Evolutionary conservation across 2,329 filamentous ascomycete genomes (phyloP), one percentile per base, ranked within the genome.

Genomic region (Cercospora brassicicola): DNA sequence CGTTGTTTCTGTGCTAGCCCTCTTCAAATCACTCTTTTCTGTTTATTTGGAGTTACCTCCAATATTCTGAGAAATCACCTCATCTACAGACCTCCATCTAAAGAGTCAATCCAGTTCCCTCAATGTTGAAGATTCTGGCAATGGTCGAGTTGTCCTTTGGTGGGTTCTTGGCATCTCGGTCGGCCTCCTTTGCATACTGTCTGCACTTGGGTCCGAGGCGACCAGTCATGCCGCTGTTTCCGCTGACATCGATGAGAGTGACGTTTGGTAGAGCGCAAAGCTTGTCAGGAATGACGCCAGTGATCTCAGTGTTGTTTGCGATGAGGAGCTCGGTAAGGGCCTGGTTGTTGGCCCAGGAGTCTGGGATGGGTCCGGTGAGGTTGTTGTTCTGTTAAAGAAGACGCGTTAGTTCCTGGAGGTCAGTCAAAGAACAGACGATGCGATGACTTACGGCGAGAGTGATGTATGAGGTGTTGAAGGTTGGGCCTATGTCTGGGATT

Each of bases 341-440:
- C 53, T 28, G 23, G 26, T 26, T 61, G 36, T 65, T 69, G 48
- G 62, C 62, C 13, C 61, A 42, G 36, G 56, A 33, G 20, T 65
- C 61, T n/a, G 69, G 69, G 20, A 71, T 62, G 0, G 61, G 51
- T 20, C 69, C 69, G n/a, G 61, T 56, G 67, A 71, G 67, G 1
- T 65, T 42, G 62, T 71, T 71, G 55, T 71, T 56, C 61, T 64
- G 7, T 20, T 7, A 9, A 26, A 33, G 28, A 5, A 28, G 51
- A 28, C 10, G 10, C 30, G 13, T 31, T 23, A 48, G 13, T 6
- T 8, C 28, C 18, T 13, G 31, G 13, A 13, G 10, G 51, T 3
- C 2, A 13, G 20, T 4, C 6, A 15, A 15, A 30, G 23, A 15
- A 39, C 4, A n/a, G 15, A n/a, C 36, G 15, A n/a, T n/a, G 36